Evolutionary conservation across 1,139 yeast genomes (phyloP), one percentile per base, ranked within the genome.

Genomic region (Blastobotrys ciferrii): DNA sequence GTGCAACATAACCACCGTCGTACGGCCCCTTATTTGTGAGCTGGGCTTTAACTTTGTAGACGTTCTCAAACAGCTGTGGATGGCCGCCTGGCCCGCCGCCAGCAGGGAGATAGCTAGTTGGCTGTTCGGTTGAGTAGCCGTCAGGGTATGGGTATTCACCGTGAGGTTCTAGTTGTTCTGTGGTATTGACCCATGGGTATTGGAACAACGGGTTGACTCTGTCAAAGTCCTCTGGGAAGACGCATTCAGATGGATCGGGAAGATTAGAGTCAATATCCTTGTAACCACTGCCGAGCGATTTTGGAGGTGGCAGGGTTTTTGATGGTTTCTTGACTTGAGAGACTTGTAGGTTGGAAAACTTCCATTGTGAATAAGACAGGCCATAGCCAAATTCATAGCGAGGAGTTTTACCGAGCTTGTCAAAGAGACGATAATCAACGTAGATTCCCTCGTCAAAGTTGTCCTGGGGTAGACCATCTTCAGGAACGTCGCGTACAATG

Each of bases 351-450:
- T 50, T 42, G 14, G 66, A 63, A 17, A 77, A 61, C 33, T 70
- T 63, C 57, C 78, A 81, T 43, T 65, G 68, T 1, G 84, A 72
- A 59, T 78, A 81, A 2, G 83, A 78, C 50, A 81, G 66, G 4
- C 87, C 86, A 64, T 61, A 78, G 0, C 86, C 87, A 65, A 81
- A 81, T 53, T 78, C 84, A 62, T 66, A 82, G 42, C 84, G 66
- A 18, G 85, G 84, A 55, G 72, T 72, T 35, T 79, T 76, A 52
- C 75, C 73, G 54, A 76, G 72, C 60, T 78, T 75, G 57, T 80
- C 85, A 61, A 79, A 80, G 58, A 73, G 77, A 39, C 64, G 54
- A 63, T 81, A 80, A 61, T 79, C 86, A 49, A 80, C 64, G 46
- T 54, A 56, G 40, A 63, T 46, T 14, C 62, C 63, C 43, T 58